Evolutionary conservation across 192 early-diverging fungal species (phyloP), one percentile per base, ranked within the genome.

Genomic region (Allomyces arbusculus): DNA sequence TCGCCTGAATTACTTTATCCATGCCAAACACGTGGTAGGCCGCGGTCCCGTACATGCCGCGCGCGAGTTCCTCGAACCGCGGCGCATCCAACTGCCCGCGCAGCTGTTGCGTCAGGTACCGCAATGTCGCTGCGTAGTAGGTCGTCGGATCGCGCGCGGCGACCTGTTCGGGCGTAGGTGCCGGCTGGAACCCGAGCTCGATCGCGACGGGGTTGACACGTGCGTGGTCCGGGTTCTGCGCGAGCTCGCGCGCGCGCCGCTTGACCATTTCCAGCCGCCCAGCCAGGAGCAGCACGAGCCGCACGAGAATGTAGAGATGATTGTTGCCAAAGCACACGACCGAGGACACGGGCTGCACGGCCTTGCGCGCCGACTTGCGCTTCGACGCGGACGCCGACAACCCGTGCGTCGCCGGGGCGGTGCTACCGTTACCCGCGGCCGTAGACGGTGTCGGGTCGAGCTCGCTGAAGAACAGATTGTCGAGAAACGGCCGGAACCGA

Each of bases 21-120:
- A 97, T 75, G 0, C 92, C 94, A 65, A 95, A 88, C 24, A 91
- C 79, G 58, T 87, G 70, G 69, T 95, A 95, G 0, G 90, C 96
- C 55, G 90, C 84, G 61, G 89, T 95, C 20, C 87, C 84, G 75
- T 90, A 97, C 73, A 99, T 75, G 40, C 84, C 81, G 0, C 96
- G 86, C 45, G 85, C 75, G 40, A 79, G 79, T 64, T 99, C 94
- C 68, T 99, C 96, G 80, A 89, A 99, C 65, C 78, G 76, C 43
- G 75, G 76, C 23, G 80, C 70, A 26, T 96, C 93, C 66, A 93
- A 73, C 62, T 95, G 87, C 43, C 84, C 84, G 44, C 84, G 84
- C 74, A 96, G 74, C 66, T 91, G 83, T 65, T 85, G 82, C 70
- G 84, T 79, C 40, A 91, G 82, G 19, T 88, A 66, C 40, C 82